These are phyloP conservation scores for Daldinia sp. DNA, from an alignment of 2,329 filamentous ascomycete species.

Conservation along the genomic window DNA sequence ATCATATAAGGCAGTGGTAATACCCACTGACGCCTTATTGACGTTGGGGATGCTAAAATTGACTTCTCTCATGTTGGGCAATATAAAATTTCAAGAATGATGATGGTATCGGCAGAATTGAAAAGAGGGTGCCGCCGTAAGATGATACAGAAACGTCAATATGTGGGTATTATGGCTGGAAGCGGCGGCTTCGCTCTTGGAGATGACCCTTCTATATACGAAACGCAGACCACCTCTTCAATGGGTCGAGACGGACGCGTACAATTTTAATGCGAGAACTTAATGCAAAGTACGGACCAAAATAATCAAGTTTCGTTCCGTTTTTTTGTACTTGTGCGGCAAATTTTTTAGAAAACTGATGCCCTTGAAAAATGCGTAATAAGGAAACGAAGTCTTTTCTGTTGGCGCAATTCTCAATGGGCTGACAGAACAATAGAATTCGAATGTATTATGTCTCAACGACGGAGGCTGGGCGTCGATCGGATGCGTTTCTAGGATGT, in stretches of 20 bases:
- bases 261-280: constrained; percentile 40
- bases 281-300: constrained; percentile 34
- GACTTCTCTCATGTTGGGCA: constrained; percentile 91
- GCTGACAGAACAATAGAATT: constrained; percentile 23
- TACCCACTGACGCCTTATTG: constrained; percentile 99
- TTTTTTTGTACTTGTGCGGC: constrained; percentile 17
- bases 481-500: constrained; percentile 23
- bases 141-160: not conserved
- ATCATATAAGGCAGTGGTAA: constrained; percentile 98
- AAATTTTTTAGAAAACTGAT: constrained; percentile 36
- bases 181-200: constrained; percentile 36
- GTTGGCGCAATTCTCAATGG: constrained; percentile 26
- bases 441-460: constrained; percentile 20
- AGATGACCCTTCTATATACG: constrained; percentile 38
- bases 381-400: constrained; percentile 34
- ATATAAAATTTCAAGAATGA: constrained; percentile 13
- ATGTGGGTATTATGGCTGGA: constrained; percentile 14
- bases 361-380: constrained; percentile 42
- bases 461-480: constrained; percentile 25
- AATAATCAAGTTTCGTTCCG: constrained; percentile 11
- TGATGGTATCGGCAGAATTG: constrained; percentile 40
- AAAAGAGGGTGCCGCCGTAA: constrained; percentile 34
- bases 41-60: constrained; percentile 99
- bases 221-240: constrained; percentile 33
- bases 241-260: constrained; percentile 36